Evolutionary conservation across 768 basidiomycete species (phyloP).

Genomic region (Harrya chromipes): DNA sequence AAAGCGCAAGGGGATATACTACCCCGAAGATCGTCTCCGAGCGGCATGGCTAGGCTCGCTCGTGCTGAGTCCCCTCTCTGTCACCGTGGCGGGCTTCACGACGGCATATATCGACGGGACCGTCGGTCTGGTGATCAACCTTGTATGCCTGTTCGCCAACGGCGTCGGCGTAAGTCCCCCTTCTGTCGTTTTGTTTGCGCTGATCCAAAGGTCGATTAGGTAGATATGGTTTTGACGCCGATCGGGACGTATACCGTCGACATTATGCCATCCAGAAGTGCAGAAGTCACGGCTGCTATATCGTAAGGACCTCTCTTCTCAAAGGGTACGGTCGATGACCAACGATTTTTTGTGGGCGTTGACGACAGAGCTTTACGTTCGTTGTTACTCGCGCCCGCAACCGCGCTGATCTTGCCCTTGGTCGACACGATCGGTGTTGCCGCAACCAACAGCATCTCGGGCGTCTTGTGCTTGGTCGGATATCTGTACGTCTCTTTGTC

Average conservation of each 20-base stretch:
- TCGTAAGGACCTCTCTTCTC: slow-evolving; percentile 38
- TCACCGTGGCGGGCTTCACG: slow-evolving; percentile 47
- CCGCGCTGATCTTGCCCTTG: slow-evolving; percentile 33
- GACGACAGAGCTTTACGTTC: slow-evolving; percentile 22
- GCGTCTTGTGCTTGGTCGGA: slow-evolving; percentile 46
- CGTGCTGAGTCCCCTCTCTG: slow-evolving; percentile 51
- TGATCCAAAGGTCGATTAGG: slow-evolving; percentile 32
- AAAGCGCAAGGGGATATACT: slow-evolving; percentile 53
- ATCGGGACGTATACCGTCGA: slow-evolving; percentile 58
- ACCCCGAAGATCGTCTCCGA: slow-evolving; percentile 66
- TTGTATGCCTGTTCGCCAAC: slow-evolving; percentile 59
- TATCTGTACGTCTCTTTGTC: slow-evolving; percentile 43
- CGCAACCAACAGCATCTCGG: slow-evolving; percentile 45
- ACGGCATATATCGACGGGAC: slow-evolving; percentile 48
- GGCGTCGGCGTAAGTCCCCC: slow-evolving; percentile 53
- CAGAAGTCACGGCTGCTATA: slow-evolving; percentile 59
- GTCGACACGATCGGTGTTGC: slow-evolving; percentile 53
- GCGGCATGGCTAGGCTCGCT: slow-evolving; percentile 46
- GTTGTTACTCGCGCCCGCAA: slow-evolving; percentile 13
- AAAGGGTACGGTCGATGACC: background rate
- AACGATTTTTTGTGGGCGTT: background rate
- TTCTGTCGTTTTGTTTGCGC: background rate
- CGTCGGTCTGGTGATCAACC: slow-evolving; percentile 47
- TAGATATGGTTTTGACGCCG: slow-evolving; percentile 55
- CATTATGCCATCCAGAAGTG: slow-evolving; percentile 55